Evolutionary conservation across 148 eudicot genomes (phyloP), one percentile per base, ranked within the genome.

Genomic region (Rhododendron kiyosumense): DNA sequence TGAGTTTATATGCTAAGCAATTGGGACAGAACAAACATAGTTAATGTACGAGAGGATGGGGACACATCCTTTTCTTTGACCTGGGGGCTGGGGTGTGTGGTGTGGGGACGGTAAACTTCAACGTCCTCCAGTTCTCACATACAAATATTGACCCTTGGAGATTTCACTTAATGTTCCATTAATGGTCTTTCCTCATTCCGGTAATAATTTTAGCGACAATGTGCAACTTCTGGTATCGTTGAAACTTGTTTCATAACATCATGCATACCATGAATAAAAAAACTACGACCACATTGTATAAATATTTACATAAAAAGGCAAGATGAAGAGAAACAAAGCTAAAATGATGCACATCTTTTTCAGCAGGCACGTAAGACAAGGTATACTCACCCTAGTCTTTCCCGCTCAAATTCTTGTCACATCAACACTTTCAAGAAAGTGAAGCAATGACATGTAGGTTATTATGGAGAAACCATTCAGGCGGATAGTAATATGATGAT

Each of bases 401-500:
- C 36, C 41, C 5, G n/a, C 5, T 76, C 81, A n/a, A 52, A 46
- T 87, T 83, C 61, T 84, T 22, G 34, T 84, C 74, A 73, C 49
- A 59, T 77, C 81, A 71, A 69, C 77, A 63, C 17, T 59, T 78
- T 89, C 89, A 88, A 57, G 79, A 75, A 73, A 92, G 79, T 84
- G 90, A 85, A 79, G 52, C 61, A 34, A 81, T 80, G 61, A 79
- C 81, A 78, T 93, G 89, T 63, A 88, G 85, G 88, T 84, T 86
- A 85, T 83, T 86, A 84, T 89, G 92, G 65, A 88, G 54, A 32
- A 85, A 79, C 94, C 93, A 94, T 81, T 90, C 88, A 76, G 84
- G 89, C 61, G 96, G 91, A 85, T 93, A 91, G 28, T 87, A 79
- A 85, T 89, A 87, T 69, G 86, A 85, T 54, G 92, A 88, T 84